Conservation (phyloP, 1,284 basidiomycete species). For the Ustilago lituana region DNA sequence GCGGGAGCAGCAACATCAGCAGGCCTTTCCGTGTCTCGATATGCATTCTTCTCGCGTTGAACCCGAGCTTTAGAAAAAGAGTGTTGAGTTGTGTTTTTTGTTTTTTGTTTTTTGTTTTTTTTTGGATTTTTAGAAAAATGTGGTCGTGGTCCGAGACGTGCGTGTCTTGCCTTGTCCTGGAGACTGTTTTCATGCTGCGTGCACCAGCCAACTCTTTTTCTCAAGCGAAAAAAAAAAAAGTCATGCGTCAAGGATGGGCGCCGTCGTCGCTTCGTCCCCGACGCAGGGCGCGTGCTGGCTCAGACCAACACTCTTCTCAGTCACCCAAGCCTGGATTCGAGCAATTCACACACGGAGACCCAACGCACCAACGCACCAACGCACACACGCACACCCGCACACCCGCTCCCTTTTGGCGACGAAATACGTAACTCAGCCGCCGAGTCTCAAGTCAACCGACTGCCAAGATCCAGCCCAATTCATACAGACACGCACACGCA, state of each 20-base stretch:
- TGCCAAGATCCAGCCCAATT: no score
- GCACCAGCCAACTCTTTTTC: slow-evolving; percentile 3
- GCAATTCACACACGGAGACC: not conserved
- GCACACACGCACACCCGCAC: slow-evolving; percentile 1
- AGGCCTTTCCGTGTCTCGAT: no score
- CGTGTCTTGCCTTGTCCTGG: no score
- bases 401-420: not conserved
- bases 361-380: not conserved
- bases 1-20: no score
- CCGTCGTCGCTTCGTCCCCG: not conserved
- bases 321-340: no score
- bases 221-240: not conserved
- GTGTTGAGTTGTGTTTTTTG: no score
- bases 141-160: no score
- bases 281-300: slow-evolving; percentile 2
- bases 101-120: not conserved
- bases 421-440: not conserved
- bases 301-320: slow-evolving; percentile 6
- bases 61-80: no score
- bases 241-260: not conserved
- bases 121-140: no score
- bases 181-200: no score
- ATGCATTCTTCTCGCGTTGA: slow-evolving; percentile 6
- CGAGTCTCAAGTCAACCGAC: no score
- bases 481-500: not conserved